phyloP scores from a whole-genome alignment of 2,329 filamentous ascomycete genomes.

The Alternaria ethzedia region DNA sequence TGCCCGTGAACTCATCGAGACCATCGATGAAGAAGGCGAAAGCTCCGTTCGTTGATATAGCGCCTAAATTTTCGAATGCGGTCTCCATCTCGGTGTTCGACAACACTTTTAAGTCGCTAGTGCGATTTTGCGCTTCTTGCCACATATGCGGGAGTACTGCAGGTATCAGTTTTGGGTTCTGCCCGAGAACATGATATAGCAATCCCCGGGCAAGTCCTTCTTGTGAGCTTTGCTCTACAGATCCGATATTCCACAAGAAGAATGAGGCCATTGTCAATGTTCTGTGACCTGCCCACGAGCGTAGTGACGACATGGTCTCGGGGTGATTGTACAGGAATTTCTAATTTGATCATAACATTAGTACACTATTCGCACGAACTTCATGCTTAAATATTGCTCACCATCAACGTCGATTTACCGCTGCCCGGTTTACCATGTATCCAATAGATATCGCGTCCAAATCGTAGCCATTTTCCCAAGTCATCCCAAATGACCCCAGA shows the following conservation, averaged over 20 bases:
- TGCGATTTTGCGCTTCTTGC: not conserved
- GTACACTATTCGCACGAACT: too few species aligned
- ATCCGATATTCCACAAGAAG: not conserved
- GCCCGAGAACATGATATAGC: not conserved
- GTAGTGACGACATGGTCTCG: not conserved
- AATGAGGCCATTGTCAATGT: not conserved
- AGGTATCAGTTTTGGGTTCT: not conserved
- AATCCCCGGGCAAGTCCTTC: not conserved
- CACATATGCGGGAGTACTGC: not conserved
- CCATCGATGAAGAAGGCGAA: constrained; percentile 5
- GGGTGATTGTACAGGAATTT: not conserved
- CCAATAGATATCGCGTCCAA: not conserved
- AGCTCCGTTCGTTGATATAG: not conserved
- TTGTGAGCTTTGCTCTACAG: not conserved
- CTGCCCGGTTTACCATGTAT: constrained; percentile 1
- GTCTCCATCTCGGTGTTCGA: not conserved
- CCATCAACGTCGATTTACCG: constrained; percentile 4
- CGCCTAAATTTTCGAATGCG: not conserved
- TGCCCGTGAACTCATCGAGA: constrained; percentile 1
- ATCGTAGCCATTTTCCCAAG: not conserved
- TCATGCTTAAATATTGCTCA: not conserved
- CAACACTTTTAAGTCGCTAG: not conserved
- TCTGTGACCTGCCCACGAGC: not conserved
- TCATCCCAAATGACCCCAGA: not conserved
- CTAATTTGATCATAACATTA: not conserved